Conservation (phyloP, 306 rosid species). For the Senna tora region DNA sequence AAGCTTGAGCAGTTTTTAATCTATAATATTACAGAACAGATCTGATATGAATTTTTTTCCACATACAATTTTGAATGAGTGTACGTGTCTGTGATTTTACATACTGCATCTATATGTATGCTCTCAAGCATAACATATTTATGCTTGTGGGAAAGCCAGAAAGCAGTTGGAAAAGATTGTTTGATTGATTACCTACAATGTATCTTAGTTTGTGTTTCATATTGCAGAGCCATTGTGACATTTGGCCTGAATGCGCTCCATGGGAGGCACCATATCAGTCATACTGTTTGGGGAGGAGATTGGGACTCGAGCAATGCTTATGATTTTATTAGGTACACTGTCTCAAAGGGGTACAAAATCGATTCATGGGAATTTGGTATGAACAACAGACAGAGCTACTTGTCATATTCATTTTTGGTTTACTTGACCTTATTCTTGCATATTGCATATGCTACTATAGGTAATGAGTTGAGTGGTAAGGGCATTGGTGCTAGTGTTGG, state of each 20-base stretch:
- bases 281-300: conserved; percentile 72
- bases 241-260: conserved; percentile 90
- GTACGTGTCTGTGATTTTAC: neutral
- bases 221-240: conserved; percentile 74
- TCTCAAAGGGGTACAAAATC: conserved; percentile 72
- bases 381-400: conserved; percentile 34
- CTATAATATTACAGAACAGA: neutral
- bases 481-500: conserved; percentile 83
- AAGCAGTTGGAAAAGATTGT: neutral
- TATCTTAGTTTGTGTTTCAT: conserved; percentile 24
- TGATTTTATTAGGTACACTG: conserved; percentile 70
- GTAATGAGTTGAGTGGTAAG: conserved; percentile 88
- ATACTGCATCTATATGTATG: neutral
- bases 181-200: conserved; percentile 8
- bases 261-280: conserved; percentile 66
- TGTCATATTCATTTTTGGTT: conserved; percentile 21
- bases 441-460: conserved; percentile 44
- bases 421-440: conserved; percentile 38
- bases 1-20: neutral
- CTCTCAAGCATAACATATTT: conserved; percentile 7
- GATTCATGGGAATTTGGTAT: conserved; percentile 98
- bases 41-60: conserved; percentile 21
- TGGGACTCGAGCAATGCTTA: conserved; percentile 78
- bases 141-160: neutral
- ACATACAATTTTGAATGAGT: conserved; percentile 4